Evolutionary conservation across 169 alveolate genomes (phyloP).

Genomic region (Plasmodium inui): DNA sequence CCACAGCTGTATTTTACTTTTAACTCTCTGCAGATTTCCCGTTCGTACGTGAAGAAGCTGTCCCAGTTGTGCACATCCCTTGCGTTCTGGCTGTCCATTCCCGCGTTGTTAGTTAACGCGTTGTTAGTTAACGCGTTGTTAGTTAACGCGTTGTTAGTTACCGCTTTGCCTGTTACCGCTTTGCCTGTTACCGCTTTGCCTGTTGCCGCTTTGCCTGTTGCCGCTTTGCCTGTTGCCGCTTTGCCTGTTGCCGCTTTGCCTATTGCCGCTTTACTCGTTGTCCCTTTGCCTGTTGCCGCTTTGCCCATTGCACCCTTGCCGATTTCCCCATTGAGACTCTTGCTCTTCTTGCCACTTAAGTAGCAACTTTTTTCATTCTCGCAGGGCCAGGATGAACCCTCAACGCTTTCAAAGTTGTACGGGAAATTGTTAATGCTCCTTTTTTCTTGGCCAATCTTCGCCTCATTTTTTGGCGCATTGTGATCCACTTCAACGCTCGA

Average conservation of each 20-base stretch:
- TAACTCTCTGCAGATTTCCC: slow-evolving; percentile 27
- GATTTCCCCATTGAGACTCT: neutral
- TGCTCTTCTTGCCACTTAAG: neutral
- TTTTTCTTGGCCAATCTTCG: neutral
- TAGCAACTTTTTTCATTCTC: neutral
- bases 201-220: neutral
- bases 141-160: too few species aligned
- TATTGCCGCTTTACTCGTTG: neutral
- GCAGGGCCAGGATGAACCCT: neutral
- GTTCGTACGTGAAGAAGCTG: slow-evolving; percentile 43
- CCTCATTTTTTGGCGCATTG: neutral
- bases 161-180: neutral
- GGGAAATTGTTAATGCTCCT: slow-evolving; percentile 10
- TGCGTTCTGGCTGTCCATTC: neutral
- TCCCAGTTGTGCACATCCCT: slow-evolving; percentile 40
- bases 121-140: too few species aligned
- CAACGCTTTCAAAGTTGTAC: neutral
- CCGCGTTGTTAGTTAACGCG: neutral
- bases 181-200: neutral
- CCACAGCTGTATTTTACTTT: slow-evolving; percentile 28
- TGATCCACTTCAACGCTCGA: neutral
- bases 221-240: neutral
- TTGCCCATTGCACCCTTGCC: neutral
- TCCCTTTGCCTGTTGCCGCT: neutral
- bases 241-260: neutral